Evolutionary conservation across 441 rosid genomes (phyloP).

Genomic region (Aleurites moluccanus): DNA sequence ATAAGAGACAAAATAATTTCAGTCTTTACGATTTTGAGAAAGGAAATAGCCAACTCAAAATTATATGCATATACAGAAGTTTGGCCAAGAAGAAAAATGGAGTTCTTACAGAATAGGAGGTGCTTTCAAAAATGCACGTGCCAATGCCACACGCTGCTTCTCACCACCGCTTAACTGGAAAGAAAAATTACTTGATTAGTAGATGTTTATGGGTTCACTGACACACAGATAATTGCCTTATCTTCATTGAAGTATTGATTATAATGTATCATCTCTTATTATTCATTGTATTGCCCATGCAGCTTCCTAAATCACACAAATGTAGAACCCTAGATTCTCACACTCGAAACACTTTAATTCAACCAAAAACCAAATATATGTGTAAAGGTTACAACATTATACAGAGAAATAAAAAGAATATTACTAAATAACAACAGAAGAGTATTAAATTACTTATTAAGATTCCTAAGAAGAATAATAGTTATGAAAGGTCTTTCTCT

Average conservation of each 20-base stretch:
- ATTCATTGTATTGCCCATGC: neutral
- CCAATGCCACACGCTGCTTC: slow-evolving; percentile 98
- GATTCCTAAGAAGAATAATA: neutral
- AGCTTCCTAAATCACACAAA: neutral
- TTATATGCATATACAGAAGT: neutral
- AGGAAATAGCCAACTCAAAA: neutral
- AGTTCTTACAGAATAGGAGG: slow-evolving; percentile 83
- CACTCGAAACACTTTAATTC: neutral
- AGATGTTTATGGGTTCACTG: slow-evolving; percentile 16
- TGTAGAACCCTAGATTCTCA: neutral
- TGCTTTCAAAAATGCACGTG: slow-evolving; percentile 90
- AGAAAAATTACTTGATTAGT: slow-evolving; percentile 9
- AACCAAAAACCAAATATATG: neutral
- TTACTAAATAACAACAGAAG: neutral
- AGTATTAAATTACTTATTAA: neutral
- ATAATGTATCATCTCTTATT: neutral
- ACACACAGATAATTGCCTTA: neutral
- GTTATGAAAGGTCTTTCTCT: neutral
- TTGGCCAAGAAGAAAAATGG: slow-evolving; percentile 13
- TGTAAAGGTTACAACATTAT: neutral
- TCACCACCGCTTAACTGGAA: slow-evolving; percentile 98
- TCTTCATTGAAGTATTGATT: slow-evolving; percentile 9
- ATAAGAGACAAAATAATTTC: neutral
- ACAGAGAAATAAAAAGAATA: neutral
- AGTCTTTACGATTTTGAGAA: neutral